Conservation (phyloP, 371 early-diverging fungal species). For the Apophysomyces trapeziformis region DNA sequence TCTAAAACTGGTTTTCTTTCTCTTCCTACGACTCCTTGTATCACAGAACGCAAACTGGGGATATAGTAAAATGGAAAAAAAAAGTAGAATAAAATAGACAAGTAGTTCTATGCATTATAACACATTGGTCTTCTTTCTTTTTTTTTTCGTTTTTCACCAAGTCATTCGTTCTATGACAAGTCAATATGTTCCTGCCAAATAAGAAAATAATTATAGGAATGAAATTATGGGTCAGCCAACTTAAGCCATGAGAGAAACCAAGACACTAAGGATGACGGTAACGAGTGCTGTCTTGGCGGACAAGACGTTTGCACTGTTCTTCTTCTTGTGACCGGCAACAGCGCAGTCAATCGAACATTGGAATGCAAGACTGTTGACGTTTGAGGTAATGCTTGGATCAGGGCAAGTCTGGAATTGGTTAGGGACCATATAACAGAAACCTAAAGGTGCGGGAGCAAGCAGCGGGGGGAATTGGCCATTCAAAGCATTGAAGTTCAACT, state of each 20-base stretch:
- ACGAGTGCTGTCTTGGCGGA: not conserved
- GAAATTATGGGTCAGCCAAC: not conserved
- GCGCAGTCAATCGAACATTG: conserved; percentile 57
- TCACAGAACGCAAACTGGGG: not conserved
- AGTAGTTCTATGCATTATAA: conserved; percentile 1
- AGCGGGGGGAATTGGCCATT: conserved; percentile 55
- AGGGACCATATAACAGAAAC: conserved; percentile 53
- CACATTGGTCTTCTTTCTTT: not conserved
- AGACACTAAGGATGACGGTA: not conserved
- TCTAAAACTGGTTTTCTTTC: not conserved
- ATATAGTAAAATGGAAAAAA: not conserved
- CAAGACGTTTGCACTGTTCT: conserved; percentile 9
- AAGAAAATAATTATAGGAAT: not conserved
- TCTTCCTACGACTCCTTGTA: not conserved
- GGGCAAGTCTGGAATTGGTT: conserved; percentile 60
- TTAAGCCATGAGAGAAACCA: not conserved
- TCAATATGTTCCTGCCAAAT: not conserved
- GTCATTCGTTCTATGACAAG: not conserved
- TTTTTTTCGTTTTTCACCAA: not conserved
- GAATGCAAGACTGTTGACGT: conserved; percentile 52
- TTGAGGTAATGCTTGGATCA: conserved; percentile 37
- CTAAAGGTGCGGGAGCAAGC: conserved; percentile 46
- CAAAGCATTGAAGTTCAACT: conserved; percentile 54
- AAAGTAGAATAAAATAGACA: not conserved
- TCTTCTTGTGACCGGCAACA: conserved; percentile 19